phyloP scores from a whole-genome alignment of 768 basidiomycete genomes.

The Psilocybe azurescens region DNA sequence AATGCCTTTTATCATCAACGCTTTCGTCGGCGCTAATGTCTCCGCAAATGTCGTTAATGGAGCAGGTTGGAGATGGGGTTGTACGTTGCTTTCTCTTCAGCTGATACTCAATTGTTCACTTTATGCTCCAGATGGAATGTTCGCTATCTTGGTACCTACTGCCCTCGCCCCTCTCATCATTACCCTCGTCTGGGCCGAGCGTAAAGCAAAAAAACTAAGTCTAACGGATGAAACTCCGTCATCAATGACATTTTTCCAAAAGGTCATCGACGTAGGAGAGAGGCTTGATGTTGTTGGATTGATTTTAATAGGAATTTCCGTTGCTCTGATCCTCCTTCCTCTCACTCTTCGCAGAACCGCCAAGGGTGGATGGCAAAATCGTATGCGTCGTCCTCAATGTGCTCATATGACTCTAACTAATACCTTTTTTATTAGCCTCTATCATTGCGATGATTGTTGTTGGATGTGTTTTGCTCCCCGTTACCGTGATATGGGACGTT shows the following conservation, averaged over 20 bases:
- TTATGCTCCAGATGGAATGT: conserved; percentile 51
- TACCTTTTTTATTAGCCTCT: conserved; percentile 38
- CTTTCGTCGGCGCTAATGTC: conserved; percentile 68
- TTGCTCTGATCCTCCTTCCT: conserved; percentile 60
- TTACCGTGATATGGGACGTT: conserved; percentile 52
- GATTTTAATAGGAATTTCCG: conserved; percentile 50
- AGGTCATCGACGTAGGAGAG: conserved; percentile 28
- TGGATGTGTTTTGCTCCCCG: conserved; percentile 47
- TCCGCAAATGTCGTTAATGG: conserved; percentile 45
- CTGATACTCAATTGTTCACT: background rate
- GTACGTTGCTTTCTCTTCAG: conserved; percentile 38
- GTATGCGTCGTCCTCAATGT: conserved; percentile 35
- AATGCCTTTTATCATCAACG: conserved; percentile 55
- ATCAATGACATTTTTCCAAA: conserved; percentile 18
- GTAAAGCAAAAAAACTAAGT: conserved; percentile 46
- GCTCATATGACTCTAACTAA: background rate
- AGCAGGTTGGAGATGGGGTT: conserved; percentile 73
- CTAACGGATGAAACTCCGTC: conserved; percentile 19
- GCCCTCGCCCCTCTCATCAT: conserved; percentile 56
- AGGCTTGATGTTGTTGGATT: conserved; percentile 57
- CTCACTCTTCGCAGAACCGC: conserved; percentile 52
- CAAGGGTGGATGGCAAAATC: conserved; percentile 47
- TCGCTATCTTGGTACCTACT: conserved; percentile 58
- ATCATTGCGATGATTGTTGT: conserved; percentile 58
- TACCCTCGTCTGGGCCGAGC: conserved; percentile 61